Evolutionary conservation across 768 basidiomycete genomes (phyloP).

Genomic region (Suillus clintonianus): DNA sequence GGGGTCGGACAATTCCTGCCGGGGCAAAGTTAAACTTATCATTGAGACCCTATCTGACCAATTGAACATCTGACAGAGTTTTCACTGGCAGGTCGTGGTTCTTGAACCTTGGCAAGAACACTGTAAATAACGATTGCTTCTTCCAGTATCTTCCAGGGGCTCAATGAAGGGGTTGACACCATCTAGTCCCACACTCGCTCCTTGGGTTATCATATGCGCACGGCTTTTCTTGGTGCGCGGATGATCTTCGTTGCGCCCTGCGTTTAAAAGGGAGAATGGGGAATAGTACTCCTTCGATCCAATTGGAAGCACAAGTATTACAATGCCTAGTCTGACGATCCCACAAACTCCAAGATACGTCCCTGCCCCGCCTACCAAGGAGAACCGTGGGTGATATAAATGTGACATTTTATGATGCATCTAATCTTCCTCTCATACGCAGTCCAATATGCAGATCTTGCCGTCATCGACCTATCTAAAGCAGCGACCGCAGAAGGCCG

Average conservation of each 20-base stretch:
- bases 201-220: neutral
- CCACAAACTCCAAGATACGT: slow-evolving; percentile 36
- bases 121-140: neutral
- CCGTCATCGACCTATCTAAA: slow-evolving; percentile 49
- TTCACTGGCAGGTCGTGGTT: neutral
- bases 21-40: neutral
- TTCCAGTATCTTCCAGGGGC: neutral
- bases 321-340: slow-evolving; percentile 28
- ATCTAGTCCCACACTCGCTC: neutral
- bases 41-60: neutral
- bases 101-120: neutral
- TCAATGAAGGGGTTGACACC: neutral
- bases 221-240: neutral
- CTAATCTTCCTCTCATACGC: slow-evolving; percentile 21
- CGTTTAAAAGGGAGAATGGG: neutral
- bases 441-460: slow-evolving; percentile 48
- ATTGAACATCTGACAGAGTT: neutral
- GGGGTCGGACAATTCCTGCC: neutral
- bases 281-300: neutral
- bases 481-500: slow-evolving; percentile 39
- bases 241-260: neutral
- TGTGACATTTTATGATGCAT: neutral
- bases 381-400: slow-evolving; percentile 14
- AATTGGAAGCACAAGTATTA: neutral
- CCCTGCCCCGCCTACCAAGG: slow-evolving; percentile 28